Evolutionary conservation across 2,329 filamentous ascomycete genomes (phyloP).

Genomic region (Diaporthe sp.): DNA sequence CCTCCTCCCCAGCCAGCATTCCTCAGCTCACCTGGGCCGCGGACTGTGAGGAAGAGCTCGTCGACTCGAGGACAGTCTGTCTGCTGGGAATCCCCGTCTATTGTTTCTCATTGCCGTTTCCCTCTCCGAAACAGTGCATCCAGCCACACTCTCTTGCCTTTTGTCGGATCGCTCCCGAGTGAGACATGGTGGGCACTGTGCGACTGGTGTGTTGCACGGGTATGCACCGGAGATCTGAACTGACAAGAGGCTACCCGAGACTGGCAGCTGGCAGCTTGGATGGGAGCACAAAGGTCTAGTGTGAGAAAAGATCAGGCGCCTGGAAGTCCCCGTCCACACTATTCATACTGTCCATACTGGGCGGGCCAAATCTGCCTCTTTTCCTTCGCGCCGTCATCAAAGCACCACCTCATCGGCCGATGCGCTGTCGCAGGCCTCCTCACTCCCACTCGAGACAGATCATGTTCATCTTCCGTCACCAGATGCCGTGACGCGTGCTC

Average conservation of each 20-base stretch:
- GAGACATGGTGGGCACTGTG: slow-evolving; percentile 28
- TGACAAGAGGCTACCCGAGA: slow-evolving; percentile 37
- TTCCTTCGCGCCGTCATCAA: neutral
- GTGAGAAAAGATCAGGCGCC: neutral
- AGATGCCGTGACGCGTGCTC: slow-evolving; percentile 13
- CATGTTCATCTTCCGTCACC: neutral
- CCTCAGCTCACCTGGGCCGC: slow-evolving; percentile 6
- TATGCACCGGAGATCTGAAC: slow-evolving; percentile 33
- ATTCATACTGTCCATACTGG: neutral
- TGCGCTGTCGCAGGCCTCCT: slow-evolving; percentile 1
- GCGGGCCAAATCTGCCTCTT: neutral
- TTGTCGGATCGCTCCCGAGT: slow-evolving; percentile 28
- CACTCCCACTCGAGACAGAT: slow-evolving; percentile 5
- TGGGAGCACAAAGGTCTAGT: neutral
- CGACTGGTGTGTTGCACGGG: slow-evolving; percentile 27
- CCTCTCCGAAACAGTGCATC: slow-evolving; percentile 25
- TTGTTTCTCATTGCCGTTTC: neutral
- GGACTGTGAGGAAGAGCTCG: neutral
- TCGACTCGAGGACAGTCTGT: neutral
- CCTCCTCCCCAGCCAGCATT: slow-evolving; percentile 4
- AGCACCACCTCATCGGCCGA: neutral
- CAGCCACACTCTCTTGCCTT: slow-evolving; percentile 24
- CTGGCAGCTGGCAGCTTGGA: slow-evolving; percentile 27
- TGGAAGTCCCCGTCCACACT: slow-evolving; percentile 15
- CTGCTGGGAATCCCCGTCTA: neutral